Evolutionary conservation across 352 stramenopile genomes (phyloP).

Genomic region (Globisporangium spinosum): DNA sequence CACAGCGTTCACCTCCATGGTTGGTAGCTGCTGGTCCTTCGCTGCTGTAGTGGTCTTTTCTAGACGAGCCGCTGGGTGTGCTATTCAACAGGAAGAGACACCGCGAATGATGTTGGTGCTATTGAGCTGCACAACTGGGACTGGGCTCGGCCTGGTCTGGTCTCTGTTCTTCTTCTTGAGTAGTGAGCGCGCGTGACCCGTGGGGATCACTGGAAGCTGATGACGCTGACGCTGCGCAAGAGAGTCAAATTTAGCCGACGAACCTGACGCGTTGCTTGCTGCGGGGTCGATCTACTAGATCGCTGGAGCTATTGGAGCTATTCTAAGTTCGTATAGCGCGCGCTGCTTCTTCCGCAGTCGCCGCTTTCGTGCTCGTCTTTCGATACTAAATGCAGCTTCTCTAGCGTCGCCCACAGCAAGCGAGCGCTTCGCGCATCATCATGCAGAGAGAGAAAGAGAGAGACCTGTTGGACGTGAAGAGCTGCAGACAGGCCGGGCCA

Average conservation of each 20-base stretch:
- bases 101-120: not conserved
- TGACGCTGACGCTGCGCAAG: slow-evolving; percentile 7
- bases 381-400: slow-evolving; percentile 6
- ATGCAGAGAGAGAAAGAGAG: not conserved
- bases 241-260: slow-evolving; percentile 9
- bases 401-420: not conserved
- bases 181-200: too few relatives aligned
- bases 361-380: not conserved
- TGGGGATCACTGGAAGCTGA: not conserved
- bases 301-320: slow-evolving; percentile 1
- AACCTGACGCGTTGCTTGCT: not conserved
- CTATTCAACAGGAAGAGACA: too few relatives aligned
- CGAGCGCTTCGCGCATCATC: not conserved
- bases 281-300: not conserved
- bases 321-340: not conserved
- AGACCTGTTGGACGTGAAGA: not conserved
- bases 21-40: slow-evolving; percentile 7
- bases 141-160: not conserved
- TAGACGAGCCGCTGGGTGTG: slow-evolving; percentile 8
- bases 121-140: not conserved
- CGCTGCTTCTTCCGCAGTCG: slow-evolving; percentile 11
- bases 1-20: slow-evolving; percentile 23
- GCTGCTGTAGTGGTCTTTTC: slow-evolving; percentile 6
- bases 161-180: not conserved
- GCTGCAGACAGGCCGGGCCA: not conserved